Conservation (phyloP, 352 stramenopile species). For the Phytophthora boehmeriae region DNA sequence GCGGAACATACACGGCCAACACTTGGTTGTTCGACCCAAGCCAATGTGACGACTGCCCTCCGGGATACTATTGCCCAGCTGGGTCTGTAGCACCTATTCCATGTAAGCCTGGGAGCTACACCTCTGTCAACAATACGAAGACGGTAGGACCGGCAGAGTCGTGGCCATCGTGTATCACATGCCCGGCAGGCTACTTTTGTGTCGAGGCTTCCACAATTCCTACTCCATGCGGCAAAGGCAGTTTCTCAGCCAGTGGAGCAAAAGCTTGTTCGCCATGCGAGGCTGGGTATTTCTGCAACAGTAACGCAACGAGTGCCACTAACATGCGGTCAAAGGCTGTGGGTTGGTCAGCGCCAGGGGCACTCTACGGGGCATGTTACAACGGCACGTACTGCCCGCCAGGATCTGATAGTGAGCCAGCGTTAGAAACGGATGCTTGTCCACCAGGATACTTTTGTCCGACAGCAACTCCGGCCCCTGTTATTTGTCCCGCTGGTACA, state of each 20-base stretch:
- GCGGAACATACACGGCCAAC: slow-evolving; percentile 79
- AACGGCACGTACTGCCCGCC: slow-evolving; percentile 87
- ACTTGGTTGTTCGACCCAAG: slow-evolving; percentile 77
- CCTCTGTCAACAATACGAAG: slow-evolving; percentile 73
- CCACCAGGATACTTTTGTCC: slow-evolving; percentile 86
- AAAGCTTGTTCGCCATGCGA: slow-evolving; percentile 66
- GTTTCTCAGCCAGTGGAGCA: slow-evolving; percentile 55
- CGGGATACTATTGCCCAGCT: slow-evolving; percentile 74
- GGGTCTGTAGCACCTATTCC: slow-evolving; percentile 65
- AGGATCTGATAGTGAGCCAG: slow-evolving; percentile 73
- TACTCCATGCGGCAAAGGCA: slow-evolving; percentile 73
- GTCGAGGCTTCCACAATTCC: slow-evolving; percentile 61
- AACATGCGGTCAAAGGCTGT: slow-evolving; percentile 65
- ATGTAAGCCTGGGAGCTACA: slow-evolving; percentile 81
- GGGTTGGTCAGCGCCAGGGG: slow-evolving; percentile 61
- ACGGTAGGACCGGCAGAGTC: slow-evolving; percentile 54
- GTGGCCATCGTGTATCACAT: slow-evolving; percentile 74
- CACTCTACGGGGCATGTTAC: slow-evolving; percentile 82
- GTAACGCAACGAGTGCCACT: slow-evolving; percentile 58
- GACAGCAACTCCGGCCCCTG: slow-evolving; percentile 56
- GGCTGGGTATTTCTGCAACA: slow-evolving; percentile 85
- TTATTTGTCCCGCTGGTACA: slow-evolving; percentile 85
- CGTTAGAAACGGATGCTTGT: slow-evolving; percentile 72
- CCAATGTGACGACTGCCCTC: slow-evolving; percentile 82
- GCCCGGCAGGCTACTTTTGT: slow-evolving; percentile 87